Conservation (phyloP, 768 basidiomycete species). For the Myochromella boudieri region DNA sequence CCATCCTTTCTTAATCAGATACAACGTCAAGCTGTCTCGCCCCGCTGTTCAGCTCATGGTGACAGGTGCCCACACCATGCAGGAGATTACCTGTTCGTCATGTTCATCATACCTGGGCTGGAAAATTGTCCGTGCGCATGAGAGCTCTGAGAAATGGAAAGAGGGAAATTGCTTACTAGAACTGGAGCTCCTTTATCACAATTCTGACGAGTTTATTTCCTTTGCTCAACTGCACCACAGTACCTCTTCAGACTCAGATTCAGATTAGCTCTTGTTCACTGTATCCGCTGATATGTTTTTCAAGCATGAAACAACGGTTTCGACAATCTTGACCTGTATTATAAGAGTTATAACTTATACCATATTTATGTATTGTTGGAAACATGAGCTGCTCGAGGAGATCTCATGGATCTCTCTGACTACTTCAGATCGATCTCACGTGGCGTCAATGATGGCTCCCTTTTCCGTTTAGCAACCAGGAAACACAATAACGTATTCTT, state of each 20-base stretch:
- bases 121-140: slow-evolving; percentile 60
- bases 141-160: slow-evolving; percentile 61
- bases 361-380: slow-evolving; percentile 5
- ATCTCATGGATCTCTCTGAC: too few relatives aligned
- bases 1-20: slow-evolving; percentile 29
- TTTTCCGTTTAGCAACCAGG: slow-evolving; percentile 12
- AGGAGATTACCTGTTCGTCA: slow-evolving; percentile 49
- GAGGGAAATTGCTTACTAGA: slow-evolving; percentile 60
- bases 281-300: background rate
- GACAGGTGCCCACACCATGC: slow-evolving; percentile 63
- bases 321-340: background rate
- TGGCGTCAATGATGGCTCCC: slow-evolving; percentile 12
- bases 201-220: slow-evolving; percentile 19
- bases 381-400: too few relatives aligned
- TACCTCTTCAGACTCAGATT: slow-evolving; percentile 35
- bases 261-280: slow-evolving; percentile 21
- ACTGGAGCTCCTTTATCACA: slow-evolving; percentile 42
- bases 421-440: slow-evolving; percentile 9
- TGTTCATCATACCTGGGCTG: slow-evolving; percentile 60
- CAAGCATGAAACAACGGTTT: background rate
- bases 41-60: slow-evolving; percentile 59
- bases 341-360: slow-evolving; percentile 8
- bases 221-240: slow-evolving; percentile 22
- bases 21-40: slow-evolving; percentile 43
- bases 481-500: slow-evolving; percentile 8